Conservation (phyloP, 2,329 filamentous ascomycete genomes). For the Diaporthe nobilis region DNA sequence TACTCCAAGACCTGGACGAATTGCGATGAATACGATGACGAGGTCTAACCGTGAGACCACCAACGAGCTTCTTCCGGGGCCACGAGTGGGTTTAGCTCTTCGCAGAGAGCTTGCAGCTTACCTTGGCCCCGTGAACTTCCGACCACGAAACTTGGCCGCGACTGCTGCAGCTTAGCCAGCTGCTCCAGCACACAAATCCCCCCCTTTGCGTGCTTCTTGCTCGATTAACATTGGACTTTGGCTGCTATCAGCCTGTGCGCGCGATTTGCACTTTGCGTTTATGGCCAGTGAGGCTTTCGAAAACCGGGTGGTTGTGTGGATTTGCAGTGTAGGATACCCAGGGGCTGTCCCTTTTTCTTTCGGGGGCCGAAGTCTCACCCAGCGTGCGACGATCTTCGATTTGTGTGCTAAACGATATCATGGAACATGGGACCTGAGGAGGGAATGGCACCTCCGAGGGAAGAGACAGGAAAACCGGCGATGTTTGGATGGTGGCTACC, state of each 20-base stretch:
- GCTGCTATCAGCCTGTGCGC: background rate
- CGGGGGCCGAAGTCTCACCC: constrained; percentile 3
- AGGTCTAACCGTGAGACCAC: background rate
- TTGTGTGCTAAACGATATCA: background rate
- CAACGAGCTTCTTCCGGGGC: background rate
- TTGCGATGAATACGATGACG: constrained; percentile 11
- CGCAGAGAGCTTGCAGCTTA: background rate
- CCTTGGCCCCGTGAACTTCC: background rate
- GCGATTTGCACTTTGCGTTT: background rate
- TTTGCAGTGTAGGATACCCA: constrained; percentile 34
- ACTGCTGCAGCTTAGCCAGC: background rate
- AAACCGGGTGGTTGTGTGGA: background rate
- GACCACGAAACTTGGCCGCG: background rate
- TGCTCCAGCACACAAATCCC: background rate
- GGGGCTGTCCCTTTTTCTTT: background rate
- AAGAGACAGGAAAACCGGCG: too few relatives aligned
- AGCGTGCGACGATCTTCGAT: background rate
- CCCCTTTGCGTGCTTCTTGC: background rate
- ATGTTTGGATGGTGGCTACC: background rate
- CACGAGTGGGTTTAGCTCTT: background rate
- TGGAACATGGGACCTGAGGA: background rate
- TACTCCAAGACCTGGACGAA: background rate
- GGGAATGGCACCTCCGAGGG: background rate
- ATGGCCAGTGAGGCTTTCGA: background rate
- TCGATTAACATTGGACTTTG: background rate